These are phyloP conservation scores for Alternaria conjuncta DNA, from an alignment of 2,329 filamentous ascomycete species.

Conservation along the genomic window DNA sequence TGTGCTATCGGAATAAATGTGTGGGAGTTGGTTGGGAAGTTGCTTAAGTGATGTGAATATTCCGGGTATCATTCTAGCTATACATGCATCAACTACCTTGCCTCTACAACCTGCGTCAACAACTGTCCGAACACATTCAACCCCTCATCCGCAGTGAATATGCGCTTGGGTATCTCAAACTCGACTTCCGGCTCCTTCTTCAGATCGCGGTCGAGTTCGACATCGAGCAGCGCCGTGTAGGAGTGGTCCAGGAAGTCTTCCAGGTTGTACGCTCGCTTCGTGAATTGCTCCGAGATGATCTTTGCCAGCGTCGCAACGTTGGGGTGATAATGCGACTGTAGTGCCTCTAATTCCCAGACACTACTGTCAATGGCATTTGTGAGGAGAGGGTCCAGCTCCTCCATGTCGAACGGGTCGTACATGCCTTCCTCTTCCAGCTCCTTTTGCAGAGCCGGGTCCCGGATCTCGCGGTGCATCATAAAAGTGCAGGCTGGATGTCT, in stretches of 20 bases:
- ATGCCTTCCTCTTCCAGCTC: slow-evolving; percentile 67
- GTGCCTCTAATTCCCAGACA: slow-evolving; percentile 90
- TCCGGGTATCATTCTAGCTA: slow-evolving; percentile 8
- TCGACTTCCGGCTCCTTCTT: slow-evolving; percentile 90
- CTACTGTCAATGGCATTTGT: slow-evolving; percentile 90
- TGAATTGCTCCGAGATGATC: slow-evolving; percentile 96
- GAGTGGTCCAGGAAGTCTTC: slow-evolving; percentile 97
- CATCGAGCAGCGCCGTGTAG: slow-evolving; percentile 84
- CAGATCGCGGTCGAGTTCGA: slow-evolving; percentile 80
- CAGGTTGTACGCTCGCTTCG: slow-evolving; percentile 91
- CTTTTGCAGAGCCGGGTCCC: slow-evolving; percentile 64
- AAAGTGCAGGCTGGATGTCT: slow-evolving; percentile 90
- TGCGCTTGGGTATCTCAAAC: slow-evolving; percentile 88
- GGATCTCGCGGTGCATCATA: slow-evolving; percentile 84
- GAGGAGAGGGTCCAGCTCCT: slow-evolving; percentile 81
- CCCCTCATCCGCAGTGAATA: slow-evolving; percentile 62
- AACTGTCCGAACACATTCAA: slow-evolving; percentile 41
- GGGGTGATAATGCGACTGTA: slow-evolving; percentile 94
- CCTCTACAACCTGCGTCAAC: slow-evolving; percentile 39
- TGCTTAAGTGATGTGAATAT: background rate
- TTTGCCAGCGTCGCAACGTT: slow-evolving; percentile 94
- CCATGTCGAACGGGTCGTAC: slow-evolving; percentile 77
- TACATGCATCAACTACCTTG: slow-evolving; percentile 19
- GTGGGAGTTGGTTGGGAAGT: background rate
- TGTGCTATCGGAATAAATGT: background rate